Conservation (phyloP, 345 rosid species). For the Corymbia maculata region DNA sequence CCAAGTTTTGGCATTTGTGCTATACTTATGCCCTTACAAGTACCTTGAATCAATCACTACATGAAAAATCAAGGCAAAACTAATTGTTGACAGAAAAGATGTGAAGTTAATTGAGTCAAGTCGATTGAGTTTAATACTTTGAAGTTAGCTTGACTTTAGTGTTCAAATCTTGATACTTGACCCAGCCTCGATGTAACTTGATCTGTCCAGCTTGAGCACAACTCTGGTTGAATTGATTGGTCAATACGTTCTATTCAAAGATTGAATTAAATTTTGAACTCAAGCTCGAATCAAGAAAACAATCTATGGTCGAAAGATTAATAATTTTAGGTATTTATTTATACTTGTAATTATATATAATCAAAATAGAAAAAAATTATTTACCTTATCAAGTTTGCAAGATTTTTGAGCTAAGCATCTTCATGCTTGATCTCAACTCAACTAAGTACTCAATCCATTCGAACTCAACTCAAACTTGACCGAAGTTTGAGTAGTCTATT, state of each 20-base stretch:
- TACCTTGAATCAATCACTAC: neutral
- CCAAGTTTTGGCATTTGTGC: too few relatives aligned
- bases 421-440: neutral
- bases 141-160: neutral
- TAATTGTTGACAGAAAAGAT: neutral
- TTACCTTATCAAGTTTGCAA: neutral
- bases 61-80: neutral
- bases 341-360: neutral
- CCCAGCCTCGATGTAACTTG: neutral
- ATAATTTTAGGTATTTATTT: neutral
- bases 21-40: too few relatives aligned
- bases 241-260: too few relatives aligned
- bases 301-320: neutral
- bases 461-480: neutral
- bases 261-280: neutral
- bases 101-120: neutral
- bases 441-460: neutral
- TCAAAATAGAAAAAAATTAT: neutral
- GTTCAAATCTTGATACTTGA: neutral
- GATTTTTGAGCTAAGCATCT: neutral
- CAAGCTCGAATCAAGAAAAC: neutral
- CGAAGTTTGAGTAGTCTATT: neutral
- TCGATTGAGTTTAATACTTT: neutral
- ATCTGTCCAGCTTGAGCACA: neutral
- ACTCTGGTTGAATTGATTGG: neutral